A percentile compares a stretch with the other conserved stretches of the same genome.
Evolutionary conservation across 495 filamentous ascomycete species (phyloP).

Genomic region (Hapsidospora chrysogenum): DNA sequence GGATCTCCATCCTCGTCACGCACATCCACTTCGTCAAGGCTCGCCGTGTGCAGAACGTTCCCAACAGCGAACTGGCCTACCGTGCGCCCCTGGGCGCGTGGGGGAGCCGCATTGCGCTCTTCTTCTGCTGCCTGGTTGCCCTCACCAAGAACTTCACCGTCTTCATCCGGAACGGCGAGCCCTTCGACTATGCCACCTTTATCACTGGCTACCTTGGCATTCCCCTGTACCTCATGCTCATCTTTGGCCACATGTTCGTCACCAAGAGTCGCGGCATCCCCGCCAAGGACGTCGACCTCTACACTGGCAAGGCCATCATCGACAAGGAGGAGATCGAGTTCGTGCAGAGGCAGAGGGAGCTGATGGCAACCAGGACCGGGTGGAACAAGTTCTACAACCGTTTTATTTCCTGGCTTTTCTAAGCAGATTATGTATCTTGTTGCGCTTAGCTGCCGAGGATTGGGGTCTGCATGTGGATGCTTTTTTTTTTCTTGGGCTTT

Average conservation of each 20-base stretch:
- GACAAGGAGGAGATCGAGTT: conserved; percentile 60
- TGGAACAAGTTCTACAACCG: conserved; percentile 38
- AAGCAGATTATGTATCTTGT: no score
- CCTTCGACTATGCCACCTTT: conserved; percentile 55
- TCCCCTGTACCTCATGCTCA: conserved; percentile 55
- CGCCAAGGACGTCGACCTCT: conserved; percentile 48
- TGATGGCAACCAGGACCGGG: conserved; percentile 9
- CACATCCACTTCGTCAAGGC: conserved; percentile 69
- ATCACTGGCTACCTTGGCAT: conserved; percentile 74
- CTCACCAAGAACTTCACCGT: conserved; percentile 67
- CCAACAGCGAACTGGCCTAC: conserved; percentile 48
- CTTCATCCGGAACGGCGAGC: conserved; percentile 37
- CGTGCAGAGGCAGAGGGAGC: conserved; percentile 30
- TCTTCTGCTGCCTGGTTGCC: conserved; percentile 52
- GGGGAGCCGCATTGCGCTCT: conserved; percentile 51
- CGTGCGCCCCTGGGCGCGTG: conserved; percentile 50
- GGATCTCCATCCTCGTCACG: conserved; percentile 70
- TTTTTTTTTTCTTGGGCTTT: no score
- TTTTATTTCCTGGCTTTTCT: conserved; percentile 56
- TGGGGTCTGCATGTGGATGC: no score
- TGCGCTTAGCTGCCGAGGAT: no score
- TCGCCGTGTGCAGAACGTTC: conserved; percentile 55
- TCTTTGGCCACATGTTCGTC: conserved; percentile 51
- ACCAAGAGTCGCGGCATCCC: conserved; percentile 33
- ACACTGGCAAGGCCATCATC: conserved; percentile 53